Evolutionary conservation across 2,329 filamentous ascomycete species (phyloP).

Genomic region (Cadophora malorum): DNA sequence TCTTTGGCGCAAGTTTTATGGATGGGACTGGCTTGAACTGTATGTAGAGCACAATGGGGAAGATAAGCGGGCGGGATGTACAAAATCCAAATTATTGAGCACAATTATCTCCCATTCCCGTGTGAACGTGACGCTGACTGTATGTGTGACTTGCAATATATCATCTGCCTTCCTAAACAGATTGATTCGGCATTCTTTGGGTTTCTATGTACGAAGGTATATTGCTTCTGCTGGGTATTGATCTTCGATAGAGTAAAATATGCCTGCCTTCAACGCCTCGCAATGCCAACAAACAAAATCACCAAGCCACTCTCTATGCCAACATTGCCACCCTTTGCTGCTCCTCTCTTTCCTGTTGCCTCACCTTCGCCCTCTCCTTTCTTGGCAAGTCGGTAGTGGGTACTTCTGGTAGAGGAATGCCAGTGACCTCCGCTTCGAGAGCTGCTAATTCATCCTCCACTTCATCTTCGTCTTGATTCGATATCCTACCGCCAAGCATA

Average conservation of each 20-base stretch:
- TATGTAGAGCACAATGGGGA: not conserved
- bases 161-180: not conserved
- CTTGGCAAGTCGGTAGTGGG: constrained; percentile 38
- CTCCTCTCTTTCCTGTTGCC: constrained; percentile 38
- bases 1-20: not conserved
- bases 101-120: not conserved
- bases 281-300: constrained; percentile 35
- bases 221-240: constrained; percentile 34
- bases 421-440: constrained; percentile 69
- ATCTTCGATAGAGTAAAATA: constrained; percentile 23
- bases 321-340: constrained; percentile 42
- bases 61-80: not conserved
- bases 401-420: constrained; percentile 43
- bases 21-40: not conserved
- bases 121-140: not conserved
- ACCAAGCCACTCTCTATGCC: constrained; percentile 32
- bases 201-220: not conserved
- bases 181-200: not conserved
- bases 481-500: constrained; percentile 86
- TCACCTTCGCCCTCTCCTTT: constrained; percentile 41
- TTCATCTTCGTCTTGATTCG: constrained; percentile 95
- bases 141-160: not conserved
- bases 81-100: not conserved
- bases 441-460: constrained; percentile 94
- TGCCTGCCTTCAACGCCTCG: constrained; percentile 37